Evolutionary conservation across 805 yeast genomes (phyloP).

Genomic region (Ogataea angusta): DNA sequence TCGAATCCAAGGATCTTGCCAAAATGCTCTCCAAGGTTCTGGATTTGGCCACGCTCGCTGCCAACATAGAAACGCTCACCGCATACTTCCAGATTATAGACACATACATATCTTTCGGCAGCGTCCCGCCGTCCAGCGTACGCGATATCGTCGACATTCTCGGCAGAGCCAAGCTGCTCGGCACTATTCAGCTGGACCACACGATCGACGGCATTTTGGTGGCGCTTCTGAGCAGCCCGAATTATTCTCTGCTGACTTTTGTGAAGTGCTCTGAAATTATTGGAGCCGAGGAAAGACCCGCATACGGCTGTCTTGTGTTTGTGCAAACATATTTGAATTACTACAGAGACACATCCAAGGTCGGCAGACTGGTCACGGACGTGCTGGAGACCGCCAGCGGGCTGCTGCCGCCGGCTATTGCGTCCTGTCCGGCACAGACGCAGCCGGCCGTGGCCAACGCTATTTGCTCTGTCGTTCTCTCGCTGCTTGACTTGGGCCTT

Average conservation of each 20-base stretch:
- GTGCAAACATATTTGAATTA: conserved; percentile 15
- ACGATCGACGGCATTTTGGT: conserved; percentile 8
- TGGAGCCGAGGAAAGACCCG: conserved; percentile 10
- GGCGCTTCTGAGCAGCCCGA: conserved; percentile 15
- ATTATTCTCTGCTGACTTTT: conserved; percentile 12
- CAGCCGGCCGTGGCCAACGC: not conserved
- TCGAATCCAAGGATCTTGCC: conserved; percentile 14
- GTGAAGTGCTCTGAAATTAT: conserved; percentile 20
- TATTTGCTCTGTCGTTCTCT: conserved; percentile 2
- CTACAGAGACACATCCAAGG: conserved; percentile 6
- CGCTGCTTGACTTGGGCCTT: not conserved
- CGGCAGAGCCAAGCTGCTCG: conserved; percentile 15
- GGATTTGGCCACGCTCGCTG: conserved; percentile 13
- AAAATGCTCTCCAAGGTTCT: conserved; percentile 11
- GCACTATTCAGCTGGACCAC: conserved; percentile 8
- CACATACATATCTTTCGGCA: conserved; percentile 14
- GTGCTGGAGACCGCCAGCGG: conserved; percentile 18
- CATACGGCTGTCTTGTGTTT: conserved; percentile 22
- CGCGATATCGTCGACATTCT: conserved; percentile 13
- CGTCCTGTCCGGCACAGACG: not conserved
- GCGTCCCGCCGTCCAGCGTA: conserved; percentile 15
- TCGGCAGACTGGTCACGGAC: conserved; percentile 14
- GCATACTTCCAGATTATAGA: conserved; percentile 17
- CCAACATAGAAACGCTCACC: conserved; percentile 12
- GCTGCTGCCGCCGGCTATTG: conserved; percentile 12